Percentiles rank a stretch among this genome's conserved stretches.
Conservation (phyloP, 2,329 filamentous ascomycete genomes). For the Talaromyces islandicus region DNA sequence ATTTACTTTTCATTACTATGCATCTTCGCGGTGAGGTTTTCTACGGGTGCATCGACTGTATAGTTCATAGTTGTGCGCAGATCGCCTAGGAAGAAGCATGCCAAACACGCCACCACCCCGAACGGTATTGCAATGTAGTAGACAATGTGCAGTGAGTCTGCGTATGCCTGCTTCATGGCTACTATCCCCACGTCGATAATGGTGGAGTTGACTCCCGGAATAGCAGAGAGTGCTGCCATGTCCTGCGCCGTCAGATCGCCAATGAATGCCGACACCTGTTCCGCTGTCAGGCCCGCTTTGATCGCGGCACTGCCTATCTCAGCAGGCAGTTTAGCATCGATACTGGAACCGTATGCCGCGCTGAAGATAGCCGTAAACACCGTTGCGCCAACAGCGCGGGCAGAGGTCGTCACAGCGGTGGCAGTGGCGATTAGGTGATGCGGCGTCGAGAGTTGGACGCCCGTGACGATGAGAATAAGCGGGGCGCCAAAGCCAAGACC, state of each 20-base stretch:
- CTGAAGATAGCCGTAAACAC: conserved; percentile 1
- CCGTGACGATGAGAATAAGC: not conserved
- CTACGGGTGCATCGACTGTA: conserved; percentile 1
- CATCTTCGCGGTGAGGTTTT: not conserved
- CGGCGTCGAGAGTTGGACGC: conserved; percentile 4
- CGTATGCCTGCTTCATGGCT: conserved; percentile 4
- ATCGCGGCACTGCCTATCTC: not conserved
- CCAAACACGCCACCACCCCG: not conserved
- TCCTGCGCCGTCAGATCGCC: not conserved
- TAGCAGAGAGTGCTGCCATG: not conserved
- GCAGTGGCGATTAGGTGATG: not conserved
- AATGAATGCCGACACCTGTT: not conserved
- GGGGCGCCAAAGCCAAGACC: conserved; percentile 1
- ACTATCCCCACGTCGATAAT: not conserved
- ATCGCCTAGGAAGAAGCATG: conserved; percentile 1
- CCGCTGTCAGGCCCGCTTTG: not conserved
- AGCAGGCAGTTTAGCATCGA: not conserved
- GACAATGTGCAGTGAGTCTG: not conserved
- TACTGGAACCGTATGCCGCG: not conserved
- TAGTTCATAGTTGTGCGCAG: not conserved
- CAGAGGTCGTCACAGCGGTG: not conserved
- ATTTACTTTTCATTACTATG: not conserved
- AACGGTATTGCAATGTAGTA: not conserved
- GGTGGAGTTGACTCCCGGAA: not conserved
- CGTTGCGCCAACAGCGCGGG: not conserved